A percentile compares a stretch with the other conserved stretches of the same genome.
Conservation (phyloP, 2,329 filamentous ascomycete genomes). For the Pestalotiopsis sp. region DNA sequence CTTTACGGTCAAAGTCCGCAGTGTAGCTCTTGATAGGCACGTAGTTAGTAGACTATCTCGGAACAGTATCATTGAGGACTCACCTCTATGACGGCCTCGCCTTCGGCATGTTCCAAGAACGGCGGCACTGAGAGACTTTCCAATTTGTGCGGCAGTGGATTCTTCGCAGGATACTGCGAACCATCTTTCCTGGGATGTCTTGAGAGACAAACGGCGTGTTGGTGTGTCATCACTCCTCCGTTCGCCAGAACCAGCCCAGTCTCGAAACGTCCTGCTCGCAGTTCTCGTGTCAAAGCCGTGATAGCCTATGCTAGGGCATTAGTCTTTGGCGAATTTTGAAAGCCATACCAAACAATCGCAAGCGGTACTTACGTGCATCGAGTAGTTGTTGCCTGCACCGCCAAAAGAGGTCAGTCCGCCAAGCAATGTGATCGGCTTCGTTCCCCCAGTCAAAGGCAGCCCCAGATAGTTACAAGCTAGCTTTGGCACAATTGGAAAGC, state of each 20-base stretch:
- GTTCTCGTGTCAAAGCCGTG: background rate
- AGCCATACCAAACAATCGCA: constrained; percentile 50
- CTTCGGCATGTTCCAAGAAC: background rate
- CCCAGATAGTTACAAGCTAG: background rate
- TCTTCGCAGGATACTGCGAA: background rate
- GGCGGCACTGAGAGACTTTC: background rate
- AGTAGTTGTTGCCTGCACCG: constrained; percentile 73
- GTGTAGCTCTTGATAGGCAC: constrained; percentile 55
- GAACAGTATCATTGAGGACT: too few relatives aligned
- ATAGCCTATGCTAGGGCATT: background rate
- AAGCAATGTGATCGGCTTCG: constrained; percentile 61
- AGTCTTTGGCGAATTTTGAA: background rate
- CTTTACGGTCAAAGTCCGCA: constrained; percentile 56
- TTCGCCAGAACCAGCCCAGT: constrained; percentile 66
- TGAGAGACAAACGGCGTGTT: constrained; percentile 64
- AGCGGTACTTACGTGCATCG: constrained; percentile 58
- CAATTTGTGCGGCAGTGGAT: background rate
- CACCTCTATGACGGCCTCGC: background rate
- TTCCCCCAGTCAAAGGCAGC: constrained; percentile 45
- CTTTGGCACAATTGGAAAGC: constrained; percentile 4
- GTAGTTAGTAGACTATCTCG: background rate
- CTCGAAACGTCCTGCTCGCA: constrained; percentile 34
- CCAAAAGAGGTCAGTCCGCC: constrained; percentile 71
- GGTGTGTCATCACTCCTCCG: constrained; percentile 66
- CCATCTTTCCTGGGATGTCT: background rate